Percentiles rank a stretch among this genome's conserved stretches.
These are phyloP conservation scores for Pseudoneurospora amorphoporcata DNA, from an alignment of 495 filamentous ascomycete species.

Conservation along the genomic window DNA sequence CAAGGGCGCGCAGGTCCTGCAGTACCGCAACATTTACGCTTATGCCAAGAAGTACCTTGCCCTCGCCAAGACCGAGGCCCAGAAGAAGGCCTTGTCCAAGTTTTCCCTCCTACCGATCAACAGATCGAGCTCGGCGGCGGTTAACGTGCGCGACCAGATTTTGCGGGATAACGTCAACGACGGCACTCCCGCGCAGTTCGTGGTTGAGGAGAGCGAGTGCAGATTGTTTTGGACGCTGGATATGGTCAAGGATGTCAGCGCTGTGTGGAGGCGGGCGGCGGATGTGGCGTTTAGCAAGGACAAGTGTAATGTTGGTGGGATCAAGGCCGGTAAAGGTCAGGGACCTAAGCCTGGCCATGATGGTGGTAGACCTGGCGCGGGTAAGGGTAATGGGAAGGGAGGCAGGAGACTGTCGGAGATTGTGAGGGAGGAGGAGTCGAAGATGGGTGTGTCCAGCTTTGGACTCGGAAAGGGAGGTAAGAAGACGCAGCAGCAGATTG, in stretches of 20 bases:
- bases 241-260: conserved; percentile 32
- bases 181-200: conserved; percentile 38
- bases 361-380: background rate
- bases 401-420: background rate
- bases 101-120: background rate
- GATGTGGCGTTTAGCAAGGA: conserved; percentile 46
- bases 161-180: conserved; percentile 21
- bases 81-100: background rate
- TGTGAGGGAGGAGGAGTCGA: background rate
- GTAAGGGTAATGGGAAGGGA: background rate
- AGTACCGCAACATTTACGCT: conserved; percentile 5
- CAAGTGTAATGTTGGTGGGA: conserved; percentile 3
- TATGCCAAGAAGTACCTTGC: background rate
- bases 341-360: background rate
- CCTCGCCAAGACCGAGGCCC: background rate
- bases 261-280: conserved; percentile 35
- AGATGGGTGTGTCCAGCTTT: background rate
- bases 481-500: background rate
- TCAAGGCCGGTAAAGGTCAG: background rate
- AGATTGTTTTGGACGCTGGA: conserved; percentile 40
- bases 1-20: conserved; percentile 35
- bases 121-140: background rate
- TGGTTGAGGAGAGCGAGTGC: conserved; percentile 39
- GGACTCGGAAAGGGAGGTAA: background rate
- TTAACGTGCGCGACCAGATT: conserved; percentile 17